Evolutionary conservation across 164 flowering plant species (phyloP).

Genomic region (Aristolochia fimbriata): DNA sequence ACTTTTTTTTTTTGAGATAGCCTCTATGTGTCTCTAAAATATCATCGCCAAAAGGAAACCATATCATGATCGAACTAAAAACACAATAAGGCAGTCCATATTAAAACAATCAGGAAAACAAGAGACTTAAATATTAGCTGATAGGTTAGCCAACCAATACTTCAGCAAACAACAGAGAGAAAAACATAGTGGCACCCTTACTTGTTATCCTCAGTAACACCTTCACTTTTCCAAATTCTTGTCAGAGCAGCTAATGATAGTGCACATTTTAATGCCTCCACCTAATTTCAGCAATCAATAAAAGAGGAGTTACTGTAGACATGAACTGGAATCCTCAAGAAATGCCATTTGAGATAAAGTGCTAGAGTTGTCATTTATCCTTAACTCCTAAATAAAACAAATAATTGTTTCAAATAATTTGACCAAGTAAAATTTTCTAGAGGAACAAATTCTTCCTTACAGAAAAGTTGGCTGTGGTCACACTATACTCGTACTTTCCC

Average conservation of each 20-base stretch:
- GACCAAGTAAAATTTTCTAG: neutral
- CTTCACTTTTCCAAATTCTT: conserved; percentile 72
- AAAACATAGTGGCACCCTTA: conserved; percentile 6
- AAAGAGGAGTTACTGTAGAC: neutral
- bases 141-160: neutral
- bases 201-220: conserved; percentile 94
- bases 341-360: no score
- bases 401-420: no score
- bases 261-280: conserved; percentile 83
- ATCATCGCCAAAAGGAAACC: no score
- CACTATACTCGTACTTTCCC: conserved; percentile 96
- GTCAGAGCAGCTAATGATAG: conserved; percentile 67
- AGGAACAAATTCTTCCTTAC: conserved; percentile 29
- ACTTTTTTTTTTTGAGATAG: no score
- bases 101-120: no score
- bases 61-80: no score
- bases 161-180: neutral
- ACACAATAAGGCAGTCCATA: no score
- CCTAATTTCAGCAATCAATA: conserved; percentile 29
- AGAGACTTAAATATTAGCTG: no score
- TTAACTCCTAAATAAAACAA: no score
- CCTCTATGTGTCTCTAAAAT: no score
- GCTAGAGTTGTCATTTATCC: no score
- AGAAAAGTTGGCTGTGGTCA: conserved; percentile 90
- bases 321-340: no score